Base-by-base conservation (phyloP, 371 early-diverging fungal genomes). In the Apophysomyces sp. region DNA sequence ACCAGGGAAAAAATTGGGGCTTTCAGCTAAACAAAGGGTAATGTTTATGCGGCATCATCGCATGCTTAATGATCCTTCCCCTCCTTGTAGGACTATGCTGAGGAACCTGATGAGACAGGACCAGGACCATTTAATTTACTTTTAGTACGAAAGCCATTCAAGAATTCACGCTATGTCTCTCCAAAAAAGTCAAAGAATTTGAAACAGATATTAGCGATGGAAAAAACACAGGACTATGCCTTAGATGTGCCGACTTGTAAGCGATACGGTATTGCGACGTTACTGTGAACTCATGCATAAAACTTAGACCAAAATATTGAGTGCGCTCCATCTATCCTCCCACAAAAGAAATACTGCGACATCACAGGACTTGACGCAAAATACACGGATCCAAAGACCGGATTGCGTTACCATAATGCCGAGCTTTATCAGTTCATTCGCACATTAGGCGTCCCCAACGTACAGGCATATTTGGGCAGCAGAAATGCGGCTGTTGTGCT, bases 301-400 rank as follows among this genome's bases (percentile, higher is more conserved):
- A 21, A 41, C 24, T 21, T 67, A 89, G 90, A 92, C 76, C 92
- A 90, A 85, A 87, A 82, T 39, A 91, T 93, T 39, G 92, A 92
- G 65, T 90, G 92, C 15, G 82, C 92, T 61, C 96, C 96, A 11
- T 93, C 94, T 13, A 66, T 93, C 57, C 58, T 80, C 32, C 96
- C 96, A 16, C 87, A 85, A 62, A 91, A 92, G 71, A 94, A 94
- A 67, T 95, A 95, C 73, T 95, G 96, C 69, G 96, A 94, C 65
- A 86, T 95, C 57, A 95, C 94, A 1, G 94, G 94, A 15, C 69
- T 94, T 49, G 86, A 86, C 63, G 93, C 94, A 16, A 80, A 74
- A 24, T 95, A 95, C 67, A 92, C 91, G 3, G 95, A 95, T 73
- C 94, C 95, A 7, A 94, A 93, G 72, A 92, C 94, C 0, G 84